Conservation (phyloP, 2,329 filamentous ascomycete genomes). For the Geoglossum cookeanum region DNA sequence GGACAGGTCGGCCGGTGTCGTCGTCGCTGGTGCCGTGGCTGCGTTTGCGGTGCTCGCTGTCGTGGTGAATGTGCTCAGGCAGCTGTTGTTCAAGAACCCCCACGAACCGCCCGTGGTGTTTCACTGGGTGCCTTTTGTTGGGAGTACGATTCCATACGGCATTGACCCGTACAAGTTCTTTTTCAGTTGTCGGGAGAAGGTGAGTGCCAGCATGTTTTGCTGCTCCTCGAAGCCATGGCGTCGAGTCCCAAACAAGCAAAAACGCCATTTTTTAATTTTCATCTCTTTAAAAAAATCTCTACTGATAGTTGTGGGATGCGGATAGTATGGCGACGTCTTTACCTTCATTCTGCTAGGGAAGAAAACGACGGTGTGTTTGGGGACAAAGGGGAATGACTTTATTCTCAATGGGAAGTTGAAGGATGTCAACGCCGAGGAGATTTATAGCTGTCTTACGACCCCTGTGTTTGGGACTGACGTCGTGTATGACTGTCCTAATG, state of each 20-base stretch:
- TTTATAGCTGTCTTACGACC: conserved; percentile 27
- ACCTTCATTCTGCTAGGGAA: conserved; percentile 34
- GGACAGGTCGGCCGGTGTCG: conserved; percentile 11
- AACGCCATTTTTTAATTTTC: not conserved
- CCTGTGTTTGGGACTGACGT: conserved; percentile 14
- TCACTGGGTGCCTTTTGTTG: conserved; percentile 65
- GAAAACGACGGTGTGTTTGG: conserved; percentile 31
- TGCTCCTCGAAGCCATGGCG: not conserved
- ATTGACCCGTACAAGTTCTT: conserved; percentile 90
- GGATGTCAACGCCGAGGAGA: conserved; percentile 35
- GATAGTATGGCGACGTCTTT: conserved; percentile 32
- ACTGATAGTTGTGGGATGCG: not conserved
- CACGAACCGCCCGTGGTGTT: conserved; percentile 63
- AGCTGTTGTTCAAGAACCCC: conserved; percentile 63
- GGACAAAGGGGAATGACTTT: conserved; percentile 34
- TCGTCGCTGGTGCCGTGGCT: conserved; percentile 25
- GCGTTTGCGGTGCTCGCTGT: conserved; percentile 37
- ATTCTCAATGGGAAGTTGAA: conserved; percentile 35
- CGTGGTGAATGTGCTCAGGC: conserved; percentile 58
- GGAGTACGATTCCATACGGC: conserved; percentile 83
- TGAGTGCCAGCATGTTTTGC: conserved; percentile 18
- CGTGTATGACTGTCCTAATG: conserved; percentile 15
- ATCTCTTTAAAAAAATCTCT: not conserved
- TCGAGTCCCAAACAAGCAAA: no score
- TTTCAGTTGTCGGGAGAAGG: conserved; percentile 51